phyloP scores from a whole-genome alignment of 345 rosid species.

The Ricinus communis region DNA sequence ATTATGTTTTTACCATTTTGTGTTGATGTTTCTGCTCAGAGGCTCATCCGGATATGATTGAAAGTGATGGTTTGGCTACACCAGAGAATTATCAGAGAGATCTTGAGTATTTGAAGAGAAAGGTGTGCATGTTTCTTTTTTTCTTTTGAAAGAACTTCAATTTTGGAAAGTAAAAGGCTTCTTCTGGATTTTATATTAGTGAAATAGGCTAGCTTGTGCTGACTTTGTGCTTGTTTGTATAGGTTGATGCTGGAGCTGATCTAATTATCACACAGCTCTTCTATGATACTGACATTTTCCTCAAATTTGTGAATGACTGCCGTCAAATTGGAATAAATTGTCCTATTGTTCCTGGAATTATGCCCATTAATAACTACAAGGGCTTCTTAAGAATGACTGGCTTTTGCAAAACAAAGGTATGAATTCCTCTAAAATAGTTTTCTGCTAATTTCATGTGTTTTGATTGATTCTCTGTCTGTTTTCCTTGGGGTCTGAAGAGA shows the following conservation, averaged over 20 bases:
- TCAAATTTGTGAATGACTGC: conserved; percentile 92
- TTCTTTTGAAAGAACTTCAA: background rate
- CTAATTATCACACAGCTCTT: conserved; percentile 79
- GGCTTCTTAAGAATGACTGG: conserved; percentile 96
- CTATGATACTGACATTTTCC: conserved; percentile 87
- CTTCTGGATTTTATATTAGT: background rate
- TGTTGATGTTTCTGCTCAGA: conserved; percentile 37
- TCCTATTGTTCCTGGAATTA: conserved; percentile 95
- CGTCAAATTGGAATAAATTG: conserved; percentile 81
- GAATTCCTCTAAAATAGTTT: background rate
- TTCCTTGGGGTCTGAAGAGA: background rate
- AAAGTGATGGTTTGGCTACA: conserved; percentile 64
- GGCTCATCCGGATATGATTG: conserved; percentile 94
- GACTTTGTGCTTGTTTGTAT: conserved; percentile 16
- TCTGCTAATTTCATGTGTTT: background rate
- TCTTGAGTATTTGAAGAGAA: conserved; percentile 83
- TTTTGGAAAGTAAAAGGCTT: background rate
- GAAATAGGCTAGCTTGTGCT: conserved; percentile 2
- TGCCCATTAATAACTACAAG: conserved; percentile 93
- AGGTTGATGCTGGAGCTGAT: conserved; percentile 99
- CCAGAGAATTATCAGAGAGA: conserved; percentile 70
- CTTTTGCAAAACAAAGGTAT: conserved; percentile 92
- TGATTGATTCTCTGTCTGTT: background rate
- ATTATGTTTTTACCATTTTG: background rate
- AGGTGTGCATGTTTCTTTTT: conserved; percentile 37